Percentiles rank a stretch among this genome's conserved stretches.
phyloP scores from a whole-genome alignment of 2,329 filamentous ascomycete species.

The Ophiostoma quercus region DNA sequence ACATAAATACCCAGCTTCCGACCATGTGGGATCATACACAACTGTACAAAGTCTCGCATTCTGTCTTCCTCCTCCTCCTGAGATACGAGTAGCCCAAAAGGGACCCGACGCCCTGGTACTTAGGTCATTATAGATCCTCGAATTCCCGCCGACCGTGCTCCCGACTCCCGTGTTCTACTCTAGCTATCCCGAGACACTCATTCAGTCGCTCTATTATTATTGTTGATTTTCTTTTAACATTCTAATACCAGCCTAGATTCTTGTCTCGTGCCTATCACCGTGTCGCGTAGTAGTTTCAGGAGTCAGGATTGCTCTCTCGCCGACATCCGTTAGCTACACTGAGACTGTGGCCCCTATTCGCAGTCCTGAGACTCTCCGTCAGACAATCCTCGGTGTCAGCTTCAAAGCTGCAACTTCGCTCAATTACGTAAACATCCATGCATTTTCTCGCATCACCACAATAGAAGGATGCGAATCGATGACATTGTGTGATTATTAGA shows the following conservation, averaged over 20 bases:
- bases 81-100: not conserved
- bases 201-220: too few relatives aligned
- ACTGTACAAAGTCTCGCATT: not conserved
- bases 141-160: not conserved
- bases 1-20: not conserved
- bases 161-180: not conserved
- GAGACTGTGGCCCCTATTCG: not conserved
- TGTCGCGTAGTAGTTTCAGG: too few relatives aligned
- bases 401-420: not conserved
- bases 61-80: not conserved
- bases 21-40: not conserved
- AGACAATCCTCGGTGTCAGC: too few relatives aligned
- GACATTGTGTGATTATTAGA: not conserved
- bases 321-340: not conserved
- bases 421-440: not conserved
- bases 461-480: not conserved
- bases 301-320: too few relatives aligned
- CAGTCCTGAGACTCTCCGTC: too few relatives aligned
- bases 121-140: not conserved
- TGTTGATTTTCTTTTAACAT: not conserved
- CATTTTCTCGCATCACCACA: too few relatives aligned
- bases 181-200: too few relatives aligned
- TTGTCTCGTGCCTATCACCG: not conserved
- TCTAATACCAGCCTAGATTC: not conserved
- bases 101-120: slow-evolving; percentile 1